A percentile compares a stretch with the other conserved stretches of the same genome.
Evolutionary conservation across 306 rosid species (phyloP).

Genomic region (Aeschynomene evenia): DNA sequence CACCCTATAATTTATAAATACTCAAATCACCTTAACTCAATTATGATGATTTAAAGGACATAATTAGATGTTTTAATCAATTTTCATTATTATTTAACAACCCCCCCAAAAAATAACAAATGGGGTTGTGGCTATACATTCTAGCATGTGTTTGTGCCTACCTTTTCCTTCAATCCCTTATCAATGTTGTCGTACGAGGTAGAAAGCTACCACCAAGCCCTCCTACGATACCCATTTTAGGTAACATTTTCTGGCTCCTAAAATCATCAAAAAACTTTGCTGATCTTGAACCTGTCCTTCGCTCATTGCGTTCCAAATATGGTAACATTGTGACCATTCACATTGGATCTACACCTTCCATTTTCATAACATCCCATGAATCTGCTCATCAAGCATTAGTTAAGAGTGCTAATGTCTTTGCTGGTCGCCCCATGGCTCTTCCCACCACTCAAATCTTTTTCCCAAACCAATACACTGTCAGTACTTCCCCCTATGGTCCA

Average conservation of each 20-base stretch:
- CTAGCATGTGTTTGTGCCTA: constrained; percentile 10
- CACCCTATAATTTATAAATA: not conserved
- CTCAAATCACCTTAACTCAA: not conserved
- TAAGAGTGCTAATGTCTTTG: constrained; percentile 42
- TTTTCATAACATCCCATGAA: constrained; percentile 46
- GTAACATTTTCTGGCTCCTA: constrained; percentile 49
- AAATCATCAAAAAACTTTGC: constrained; percentile 48
- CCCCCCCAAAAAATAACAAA: not conserved
- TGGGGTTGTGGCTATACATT: constrained; percentile 37
- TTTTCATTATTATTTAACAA: not conserved
- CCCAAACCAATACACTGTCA: constrained; percentile 30
- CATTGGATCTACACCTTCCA: constrained; percentile 45
- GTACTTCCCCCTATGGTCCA: constrained; percentile 43
- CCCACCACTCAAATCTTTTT: constrained; percentile 32
- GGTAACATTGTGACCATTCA: constrained; percentile 49
- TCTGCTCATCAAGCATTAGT: constrained; percentile 50
- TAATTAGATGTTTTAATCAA: not conserved
- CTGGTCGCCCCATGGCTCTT: constrained; percentile 43
- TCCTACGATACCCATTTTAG: constrained; percentile 46
- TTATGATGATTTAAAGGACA: not conserved
- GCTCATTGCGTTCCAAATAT: constrained; percentile 36
- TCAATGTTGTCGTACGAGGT: not conserved
- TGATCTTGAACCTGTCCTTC: constrained; percentile 45
- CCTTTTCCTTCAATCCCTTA: constrained; percentile 19
- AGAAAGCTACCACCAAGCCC: constrained; percentile 55